Evolutionary conservation across 306 rosid genomes (phyloP).

Genomic region (Biancaea sappan): DNA sequence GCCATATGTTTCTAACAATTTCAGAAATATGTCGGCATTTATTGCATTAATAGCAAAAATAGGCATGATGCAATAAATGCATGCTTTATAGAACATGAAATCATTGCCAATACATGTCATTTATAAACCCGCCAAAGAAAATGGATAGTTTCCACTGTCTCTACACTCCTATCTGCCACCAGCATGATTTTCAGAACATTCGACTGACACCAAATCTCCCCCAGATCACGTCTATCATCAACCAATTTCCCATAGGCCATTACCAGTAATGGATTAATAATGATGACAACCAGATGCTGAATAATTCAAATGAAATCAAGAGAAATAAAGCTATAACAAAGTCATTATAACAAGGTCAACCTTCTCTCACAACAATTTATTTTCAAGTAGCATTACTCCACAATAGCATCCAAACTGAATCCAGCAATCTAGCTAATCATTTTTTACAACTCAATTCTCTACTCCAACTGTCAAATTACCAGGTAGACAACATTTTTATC

Average conservation of each 20-base stretch:
- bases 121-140: background rate
- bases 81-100: background rate
- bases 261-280: background rate
- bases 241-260: conserved; percentile 1
- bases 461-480: background rate
- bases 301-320: background rate
- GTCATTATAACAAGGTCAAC: background rate
- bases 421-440: background rate
- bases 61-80: conserved; percentile 11
- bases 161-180: background rate
- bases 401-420: background rate
- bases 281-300: background rate
- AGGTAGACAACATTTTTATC: background rate
- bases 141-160: background rate
- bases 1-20: background rate
- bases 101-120: background rate
- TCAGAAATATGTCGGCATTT: background rate
- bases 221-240: conserved; percentile 9
- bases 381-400: background rate
- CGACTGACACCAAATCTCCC: background rate
- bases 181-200: conserved; percentile 25
- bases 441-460: background rate
- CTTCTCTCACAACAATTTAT: background rate
- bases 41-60: background rate
- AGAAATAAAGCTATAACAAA: background rate